Conservation (phyloP, 495 filamentous ascomycete species). For the Xylaria telfairii region DNA sequence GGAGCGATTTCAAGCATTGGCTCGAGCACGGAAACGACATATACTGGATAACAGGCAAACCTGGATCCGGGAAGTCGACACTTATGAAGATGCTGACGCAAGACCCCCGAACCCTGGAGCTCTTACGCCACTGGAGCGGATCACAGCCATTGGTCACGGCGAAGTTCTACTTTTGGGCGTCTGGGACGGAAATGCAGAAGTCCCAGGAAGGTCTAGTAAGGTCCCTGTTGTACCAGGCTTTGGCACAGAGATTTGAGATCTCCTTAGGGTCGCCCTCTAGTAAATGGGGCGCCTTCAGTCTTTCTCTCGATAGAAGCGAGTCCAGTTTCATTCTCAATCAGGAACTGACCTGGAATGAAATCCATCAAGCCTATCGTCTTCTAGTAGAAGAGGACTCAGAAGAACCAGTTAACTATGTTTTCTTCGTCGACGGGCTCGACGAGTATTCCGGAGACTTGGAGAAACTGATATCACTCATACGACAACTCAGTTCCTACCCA, state of each 20-base stretch:
- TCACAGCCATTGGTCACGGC: constrained; percentile 9
- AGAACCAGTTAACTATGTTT: constrained; percentile 28
- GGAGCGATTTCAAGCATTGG: too few species aligned
- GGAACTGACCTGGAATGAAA: too few species aligned
- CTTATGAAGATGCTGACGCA: constrained; percentile 46
- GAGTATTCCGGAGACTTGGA: constrained; percentile 29
- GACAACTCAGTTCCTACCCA: neutral
- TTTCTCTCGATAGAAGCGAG: too few species aligned
- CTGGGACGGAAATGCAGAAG: constrained; percentile 24
- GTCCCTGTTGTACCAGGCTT: too few species aligned
- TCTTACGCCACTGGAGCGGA: constrained; percentile 34
- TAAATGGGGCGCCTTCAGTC: neutral
- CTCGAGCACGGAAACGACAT: too few species aligned
- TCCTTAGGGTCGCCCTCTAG: too few species aligned
- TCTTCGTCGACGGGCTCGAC: constrained; percentile 36
- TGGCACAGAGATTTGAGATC: too few species aligned
- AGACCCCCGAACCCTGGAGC: constrained; percentile 17
- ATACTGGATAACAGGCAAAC: constrained; percentile 48
- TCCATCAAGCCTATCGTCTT: too few species aligned
- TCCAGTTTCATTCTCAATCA: too few species aligned
- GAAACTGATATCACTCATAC: constrained; percentile 11
- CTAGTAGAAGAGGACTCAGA: too few species aligned
- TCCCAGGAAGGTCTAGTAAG: constrained; percentile 23
- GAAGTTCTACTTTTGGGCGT: constrained; percentile 45
- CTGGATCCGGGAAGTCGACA: constrained; percentile 45